Evolutionary conservation across 768 basidiomycete species (phyloP).

Genomic region (Harrya chromipes): DNA sequence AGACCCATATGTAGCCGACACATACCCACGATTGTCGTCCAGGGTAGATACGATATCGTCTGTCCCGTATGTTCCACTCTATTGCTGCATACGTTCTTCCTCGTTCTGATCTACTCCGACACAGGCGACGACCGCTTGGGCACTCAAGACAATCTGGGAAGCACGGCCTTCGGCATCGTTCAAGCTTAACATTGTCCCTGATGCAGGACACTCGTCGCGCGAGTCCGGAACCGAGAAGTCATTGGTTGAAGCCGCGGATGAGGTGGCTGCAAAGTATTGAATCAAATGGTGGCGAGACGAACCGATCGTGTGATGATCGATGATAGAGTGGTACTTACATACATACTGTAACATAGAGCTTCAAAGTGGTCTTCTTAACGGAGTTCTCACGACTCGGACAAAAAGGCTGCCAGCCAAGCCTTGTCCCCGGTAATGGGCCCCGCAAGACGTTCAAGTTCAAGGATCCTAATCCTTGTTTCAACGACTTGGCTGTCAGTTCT

Average conservation of each 20-base stretch:
- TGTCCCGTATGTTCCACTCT: slow-evolving; percentile 60
- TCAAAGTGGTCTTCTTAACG: too few relatives aligned
- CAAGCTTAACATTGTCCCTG: slow-evolving; percentile 65
- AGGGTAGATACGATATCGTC: slow-evolving; percentile 87
- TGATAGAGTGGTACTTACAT: too few relatives aligned
- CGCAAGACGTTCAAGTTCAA: not conserved
- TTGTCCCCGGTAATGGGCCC: too few relatives aligned
- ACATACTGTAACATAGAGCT: too few relatives aligned
- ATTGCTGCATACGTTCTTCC: not conserved
- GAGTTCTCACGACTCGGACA: too few relatives aligned
- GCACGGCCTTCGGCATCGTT: slow-evolving; percentile 47
- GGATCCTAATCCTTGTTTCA: slow-evolving; percentile 7
- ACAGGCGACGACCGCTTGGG: slow-evolving; percentile 76
- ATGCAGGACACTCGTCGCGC: slow-evolving; percentile 84
- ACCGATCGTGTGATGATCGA: too few relatives aligned
- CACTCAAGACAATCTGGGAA: slow-evolving; percentile 79
- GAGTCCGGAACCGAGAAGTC: slow-evolving; percentile 68
- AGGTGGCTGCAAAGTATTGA: slow-evolving; percentile 26
- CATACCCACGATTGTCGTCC: slow-evolving; percentile 79
- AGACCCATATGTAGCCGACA: slow-evolving; percentile 56
- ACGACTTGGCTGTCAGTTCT: slow-evolving; percentile 6
- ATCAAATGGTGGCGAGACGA: not conserved
- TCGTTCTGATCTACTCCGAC: not conserved
- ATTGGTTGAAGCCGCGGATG: slow-evolving; percentile 56
- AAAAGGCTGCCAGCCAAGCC: too few relatives aligned